These are phyloP conservation scores for Novakomyces olei DNA, from an alignment of 805 yeast genomes.

Conservation along the genomic window DNA sequence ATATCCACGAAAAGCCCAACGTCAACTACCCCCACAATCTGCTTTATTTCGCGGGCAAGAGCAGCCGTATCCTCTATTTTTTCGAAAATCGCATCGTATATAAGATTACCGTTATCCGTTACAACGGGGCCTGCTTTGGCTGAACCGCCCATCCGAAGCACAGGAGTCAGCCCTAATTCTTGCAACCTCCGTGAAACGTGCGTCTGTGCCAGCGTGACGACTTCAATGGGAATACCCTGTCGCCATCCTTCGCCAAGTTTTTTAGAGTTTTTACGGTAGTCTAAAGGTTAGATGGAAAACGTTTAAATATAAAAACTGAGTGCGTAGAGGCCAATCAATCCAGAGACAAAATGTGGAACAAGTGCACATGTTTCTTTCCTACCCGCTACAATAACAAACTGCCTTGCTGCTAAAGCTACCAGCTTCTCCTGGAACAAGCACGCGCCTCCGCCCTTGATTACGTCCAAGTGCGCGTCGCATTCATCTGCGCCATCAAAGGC, in stretches of 20 bases:
- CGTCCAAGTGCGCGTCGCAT: constrained; percentile 56
- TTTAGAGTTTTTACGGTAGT: constrained; percentile 60
- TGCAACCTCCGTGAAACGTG: constrained; percentile 46
- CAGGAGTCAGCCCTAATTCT: constrained; percentile 34
- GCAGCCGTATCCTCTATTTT: constrained; percentile 24
- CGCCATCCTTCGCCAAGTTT: constrained; percentile 62
- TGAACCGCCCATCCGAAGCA: constrained; percentile 61
- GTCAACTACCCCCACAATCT: constrained; percentile 82
- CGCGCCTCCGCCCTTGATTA: constrained; percentile 98
- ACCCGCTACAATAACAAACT: constrained; percentile 73
- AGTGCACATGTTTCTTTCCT: no score
- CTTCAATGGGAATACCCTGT: constrained; percentile 87
- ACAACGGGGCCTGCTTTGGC: constrained; percentile 95
- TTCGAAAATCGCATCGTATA: constrained; percentile 86
- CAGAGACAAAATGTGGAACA: no score
- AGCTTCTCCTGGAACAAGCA: constrained; percentile 90
- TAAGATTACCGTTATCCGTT: constrained; percentile 85
- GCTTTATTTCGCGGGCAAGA: constrained; percentile 35
- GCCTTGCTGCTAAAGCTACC: constrained; percentile 58
- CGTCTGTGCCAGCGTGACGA: constrained; percentile 70
- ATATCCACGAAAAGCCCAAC: constrained; percentile 64
- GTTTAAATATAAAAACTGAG: not conserved
- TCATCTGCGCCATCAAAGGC: constrained; percentile 99
- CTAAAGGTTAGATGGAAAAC: constrained; percentile 16
- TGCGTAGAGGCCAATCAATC: no score